Evolutionary conservation across 768 basidiomycete genomes (phyloP).

Genomic region (Phallus indusiatus): DNA sequence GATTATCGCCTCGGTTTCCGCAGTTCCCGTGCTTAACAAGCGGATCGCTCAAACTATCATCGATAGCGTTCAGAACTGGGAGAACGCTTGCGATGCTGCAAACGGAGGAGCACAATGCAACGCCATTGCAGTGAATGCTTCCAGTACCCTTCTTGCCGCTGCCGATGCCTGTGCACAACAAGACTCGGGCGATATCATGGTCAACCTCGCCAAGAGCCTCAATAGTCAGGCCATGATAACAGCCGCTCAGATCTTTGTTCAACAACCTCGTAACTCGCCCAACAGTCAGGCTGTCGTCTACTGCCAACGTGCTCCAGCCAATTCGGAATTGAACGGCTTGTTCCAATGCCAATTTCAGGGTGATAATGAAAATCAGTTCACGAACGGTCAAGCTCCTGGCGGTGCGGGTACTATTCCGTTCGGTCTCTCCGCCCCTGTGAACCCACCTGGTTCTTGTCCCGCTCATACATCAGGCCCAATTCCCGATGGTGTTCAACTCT

Average conservation of each 20-base stretch:
- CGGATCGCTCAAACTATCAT: constrained; percentile 39
- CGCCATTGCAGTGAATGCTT: constrained; percentile 43
- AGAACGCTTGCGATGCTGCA: constrained; percentile 38
- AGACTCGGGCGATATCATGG: constrained; percentile 42
- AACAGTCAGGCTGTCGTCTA: constrained; percentile 37
- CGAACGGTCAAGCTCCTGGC: constrained; percentile 34
- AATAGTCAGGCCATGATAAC: constrained; percentile 38
- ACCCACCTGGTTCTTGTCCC: constrained; percentile 41
- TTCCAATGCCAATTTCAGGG: constrained; percentile 53
- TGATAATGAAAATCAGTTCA: constrained; percentile 34
- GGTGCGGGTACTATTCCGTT: constrained; percentile 44
- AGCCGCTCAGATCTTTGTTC: constrained; percentile 42
- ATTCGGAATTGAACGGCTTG: constrained; percentile 42
- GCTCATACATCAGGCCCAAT: constrained; percentile 40
- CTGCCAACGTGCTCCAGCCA: constrained; percentile 44
- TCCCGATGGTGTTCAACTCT: constrained; percentile 38
- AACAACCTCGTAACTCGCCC: constrained; percentile 50
- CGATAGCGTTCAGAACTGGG: constrained; percentile 34
- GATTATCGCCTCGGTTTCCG: constrained; percentile 20
- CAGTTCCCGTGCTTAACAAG: constrained; percentile 32
- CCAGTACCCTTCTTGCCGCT: constrained; percentile 50
- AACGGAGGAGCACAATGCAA: constrained; percentile 53
- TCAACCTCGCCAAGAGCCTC: constrained; percentile 35
- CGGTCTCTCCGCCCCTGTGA: constrained; percentile 29
- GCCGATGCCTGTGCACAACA: constrained; percentile 48